Conservation (phyloP, 1,284 basidiomycete species). For the Pseudozyma sp. region DNA sequence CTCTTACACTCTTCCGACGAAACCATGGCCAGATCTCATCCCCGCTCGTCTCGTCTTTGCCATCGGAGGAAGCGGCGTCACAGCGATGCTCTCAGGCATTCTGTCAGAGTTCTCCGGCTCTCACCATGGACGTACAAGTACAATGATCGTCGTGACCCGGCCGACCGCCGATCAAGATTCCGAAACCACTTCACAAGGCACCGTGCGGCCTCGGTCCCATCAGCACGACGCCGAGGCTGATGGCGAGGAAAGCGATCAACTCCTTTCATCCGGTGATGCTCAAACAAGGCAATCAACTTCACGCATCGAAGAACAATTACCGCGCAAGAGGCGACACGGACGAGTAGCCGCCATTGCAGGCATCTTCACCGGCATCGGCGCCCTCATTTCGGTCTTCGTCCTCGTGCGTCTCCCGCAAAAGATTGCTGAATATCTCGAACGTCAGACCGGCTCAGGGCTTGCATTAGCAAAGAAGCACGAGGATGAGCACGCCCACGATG, state of each 20-base stretch:
- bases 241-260: not conserved
- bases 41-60: constrained; percentile 55
- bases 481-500: constrained; percentile 5
- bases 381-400: constrained; percentile 52
- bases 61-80: constrained; percentile 51
- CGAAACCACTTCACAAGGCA: constrained; percentile 11
- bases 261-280: not conserved
- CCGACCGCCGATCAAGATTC: not conserved
- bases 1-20: constrained; percentile 40
- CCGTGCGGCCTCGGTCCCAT: constrained; percentile 2
- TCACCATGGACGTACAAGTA: not conserved
- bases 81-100: constrained; percentile 55
- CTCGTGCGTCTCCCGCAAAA: constrained; percentile 51
- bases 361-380: constrained; percentile 50
- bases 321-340: constrained; percentile 25
- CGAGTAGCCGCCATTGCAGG: constrained; percentile 48
- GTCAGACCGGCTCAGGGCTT: not conserved
- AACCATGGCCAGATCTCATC: constrained; percentile 54
- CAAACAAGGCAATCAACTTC: too few relatives aligned
- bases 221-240: not conserved
- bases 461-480: not conserved
- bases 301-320: not conserved
- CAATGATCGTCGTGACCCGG: not conserved
- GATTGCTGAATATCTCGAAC: constrained; percentile 38
- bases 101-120: constrained; percentile 33